Percentiles rank a stretch among this genome's conserved stretches.
phyloP scores from a whole-genome alignment of 2,329 filamentous ascomycete genomes.

The Ilyonectria sp. region DNA sequence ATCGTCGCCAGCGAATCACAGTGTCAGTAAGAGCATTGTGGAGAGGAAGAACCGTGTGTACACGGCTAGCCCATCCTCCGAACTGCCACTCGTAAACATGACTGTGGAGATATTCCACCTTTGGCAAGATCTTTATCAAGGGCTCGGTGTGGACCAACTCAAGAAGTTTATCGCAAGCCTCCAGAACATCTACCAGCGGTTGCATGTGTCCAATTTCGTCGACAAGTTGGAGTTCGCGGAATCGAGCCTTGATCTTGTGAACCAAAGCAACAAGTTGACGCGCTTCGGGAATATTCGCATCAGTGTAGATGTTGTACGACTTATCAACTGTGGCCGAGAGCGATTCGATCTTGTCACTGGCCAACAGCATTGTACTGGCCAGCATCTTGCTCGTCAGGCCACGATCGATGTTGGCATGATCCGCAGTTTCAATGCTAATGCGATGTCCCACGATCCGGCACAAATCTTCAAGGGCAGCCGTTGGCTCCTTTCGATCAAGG shows the following conservation, averaged over 20 bases:
- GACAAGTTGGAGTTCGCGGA: slow-evolving; percentile 77
- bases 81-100: slow-evolving; percentile 95
- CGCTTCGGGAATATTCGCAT: slow-evolving; percentile 82
- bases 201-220: slow-evolving; percentile 81
- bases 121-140: slow-evolving; percentile 87
- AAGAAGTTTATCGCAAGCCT: slow-evolving; percentile 81
- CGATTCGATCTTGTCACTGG: slow-evolving; percentile 72
- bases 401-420: slow-evolving; percentile 50
- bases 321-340: slow-evolving; percentile 57
- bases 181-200: slow-evolving; percentile 83
- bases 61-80: slow-evolving; percentile 85
- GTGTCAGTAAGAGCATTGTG: slow-evolving; percentile 86
- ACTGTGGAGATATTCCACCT: slow-evolving; percentile 88
- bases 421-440: slow-evolving; percentile 49
- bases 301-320: slow-evolving; percentile 90
- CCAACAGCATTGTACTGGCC: slow-evolving; percentile 74
- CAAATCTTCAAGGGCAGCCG: slow-evolving; percentile 61
- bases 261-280: slow-evolving; percentile 80
- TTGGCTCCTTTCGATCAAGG: slow-evolving; percentile 57
- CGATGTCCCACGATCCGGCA: slow-evolving; percentile 60
- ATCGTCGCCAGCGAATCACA: slow-evolving; percentile 89
- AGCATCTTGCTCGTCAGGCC: slow-evolving; percentile 70
- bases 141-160: slow-evolving; percentile 85
- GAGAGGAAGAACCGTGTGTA: slow-evolving; percentile 77
- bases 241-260: slow-evolving; percentile 78